Evolutionary conservation across 176 grass and related monocot genomes (phyloP).

Genomic region (Juncus inflexus): DNA sequence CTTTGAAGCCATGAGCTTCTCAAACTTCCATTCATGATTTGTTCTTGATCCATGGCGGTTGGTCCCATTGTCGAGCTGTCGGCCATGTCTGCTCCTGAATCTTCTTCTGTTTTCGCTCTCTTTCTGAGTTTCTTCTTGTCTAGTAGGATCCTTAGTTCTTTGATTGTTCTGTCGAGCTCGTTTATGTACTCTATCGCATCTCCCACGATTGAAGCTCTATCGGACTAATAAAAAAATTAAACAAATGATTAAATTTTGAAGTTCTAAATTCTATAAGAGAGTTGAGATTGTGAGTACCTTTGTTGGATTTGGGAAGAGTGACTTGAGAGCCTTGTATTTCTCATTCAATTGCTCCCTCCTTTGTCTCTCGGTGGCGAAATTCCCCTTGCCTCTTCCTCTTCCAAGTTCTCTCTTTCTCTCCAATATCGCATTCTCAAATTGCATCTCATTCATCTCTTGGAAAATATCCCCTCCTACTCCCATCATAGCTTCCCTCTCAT

Average conservation of each 20-base stretch:
- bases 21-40: conserved; percentile 40
- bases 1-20: conserved; percentile 81
- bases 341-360: conserved; percentile 92
- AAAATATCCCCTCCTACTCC: conserved; percentile 51
- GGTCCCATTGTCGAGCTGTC: conserved; percentile 60
- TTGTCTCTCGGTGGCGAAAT: conserved; percentile 88
- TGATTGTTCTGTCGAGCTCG: conserved; percentile 67
- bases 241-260: neutral
- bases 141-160: conserved; percentile 55
- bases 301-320: conserved; percentile 72
- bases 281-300: conserved; percentile 42
- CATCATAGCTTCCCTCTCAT: conserved; percentile 57
- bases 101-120: conserved; percentile 52
- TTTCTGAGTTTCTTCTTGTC: conserved; percentile 65
- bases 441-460: conserved; percentile 53
- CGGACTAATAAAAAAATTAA: conserved; percentile 34
- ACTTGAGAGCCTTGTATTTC: conserved; percentile 73
- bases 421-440: conserved; percentile 40
- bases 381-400: conserved; percentile 60
- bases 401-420: conserved; percentile 45
- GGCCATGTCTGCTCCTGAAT: conserved; percentile 36
- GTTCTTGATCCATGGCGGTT: conserved; percentile 39
- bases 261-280: conserved; percentile 5
- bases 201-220: conserved; percentile 82
- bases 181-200: conserved; percentile 90